A percentile compares a stretch with the other conserved stretches of the same genome.
These are phyloP conservation scores for Quercus parvula DNA, from an alignment of 306 rosid species.

Conservation along the genomic window DNA sequence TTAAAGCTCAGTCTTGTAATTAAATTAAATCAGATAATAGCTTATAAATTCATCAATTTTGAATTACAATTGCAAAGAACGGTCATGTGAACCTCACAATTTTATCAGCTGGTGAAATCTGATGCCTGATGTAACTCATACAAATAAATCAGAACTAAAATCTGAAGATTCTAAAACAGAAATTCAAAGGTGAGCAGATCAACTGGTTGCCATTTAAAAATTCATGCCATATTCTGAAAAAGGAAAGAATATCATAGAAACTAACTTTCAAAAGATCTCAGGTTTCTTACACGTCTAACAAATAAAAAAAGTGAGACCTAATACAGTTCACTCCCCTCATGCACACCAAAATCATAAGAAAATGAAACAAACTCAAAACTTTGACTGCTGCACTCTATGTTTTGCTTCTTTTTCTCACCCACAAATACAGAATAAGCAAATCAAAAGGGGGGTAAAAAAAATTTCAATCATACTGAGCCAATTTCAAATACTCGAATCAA, in stretches of 20 bases:
- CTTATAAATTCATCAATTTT: background rate
- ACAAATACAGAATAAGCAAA: background rate
- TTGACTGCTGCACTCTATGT: background rate
- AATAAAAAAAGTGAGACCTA: background rate
- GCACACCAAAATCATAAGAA: background rate
- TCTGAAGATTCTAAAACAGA: background rate
- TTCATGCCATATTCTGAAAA: background rate
- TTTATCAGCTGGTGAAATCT: background rate
- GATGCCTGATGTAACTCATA: background rate
- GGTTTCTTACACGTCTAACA: background rate
- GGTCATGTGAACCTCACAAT: background rate
- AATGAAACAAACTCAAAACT: background rate
- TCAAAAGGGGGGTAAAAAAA: background rate
- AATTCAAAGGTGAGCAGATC: background rate
- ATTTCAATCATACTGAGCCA: background rate
- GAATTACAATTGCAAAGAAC: background rate
- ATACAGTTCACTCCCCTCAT: background rate
- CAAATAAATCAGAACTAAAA: background rate
- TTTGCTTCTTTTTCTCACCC: background rate
- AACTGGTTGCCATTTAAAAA: background rate
- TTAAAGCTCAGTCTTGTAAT: background rate
- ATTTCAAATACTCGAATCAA: conserved; percentile 14
- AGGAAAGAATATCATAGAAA: background rate
- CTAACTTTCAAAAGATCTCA: background rate
- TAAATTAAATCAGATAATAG: background rate